These are phyloP conservation scores for Knoxia roxburghii DNA, from an alignment of 257 asterid species.

Conservation along the genomic window DNA sequence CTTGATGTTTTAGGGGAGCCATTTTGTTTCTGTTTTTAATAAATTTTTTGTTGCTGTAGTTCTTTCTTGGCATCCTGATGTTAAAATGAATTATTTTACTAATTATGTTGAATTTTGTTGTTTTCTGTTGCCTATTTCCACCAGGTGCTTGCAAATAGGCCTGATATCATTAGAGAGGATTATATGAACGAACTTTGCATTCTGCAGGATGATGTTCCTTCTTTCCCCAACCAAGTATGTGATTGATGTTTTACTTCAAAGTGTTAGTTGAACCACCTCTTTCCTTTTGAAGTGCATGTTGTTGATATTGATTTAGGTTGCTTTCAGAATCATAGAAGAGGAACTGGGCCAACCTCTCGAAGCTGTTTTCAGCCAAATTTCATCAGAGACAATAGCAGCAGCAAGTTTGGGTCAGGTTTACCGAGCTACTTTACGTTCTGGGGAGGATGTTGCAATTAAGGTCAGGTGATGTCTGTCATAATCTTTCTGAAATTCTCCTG, in stretches of 20 bases:
- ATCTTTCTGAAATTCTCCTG: conserved; percentile 9
- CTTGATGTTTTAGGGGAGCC: no score
- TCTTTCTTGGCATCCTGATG: neutral
- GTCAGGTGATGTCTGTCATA: conserved; percentile 20
- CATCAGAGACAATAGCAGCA: conserved; percentile 94
- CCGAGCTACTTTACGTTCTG: conserved; percentile 93
- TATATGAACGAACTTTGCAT: conserved; percentile 99
- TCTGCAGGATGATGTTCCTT: conserved; percentile 99
- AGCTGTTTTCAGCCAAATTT: conserved; percentile 90
- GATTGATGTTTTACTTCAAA: conserved; percentile 19
- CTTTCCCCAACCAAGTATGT: conserved; percentile 91
- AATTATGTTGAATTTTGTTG: neutral
- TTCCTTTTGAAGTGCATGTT: conserved; percentile 31
- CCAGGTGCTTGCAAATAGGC: conserved; percentile 98
- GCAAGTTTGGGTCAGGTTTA: conserved; percentile 99
- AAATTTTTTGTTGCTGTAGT: neutral
- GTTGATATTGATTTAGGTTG: conserved; percentile 81
- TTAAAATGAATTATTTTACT: neutral
- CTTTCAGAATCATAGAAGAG: conserved; percentile 94
- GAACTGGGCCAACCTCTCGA: conserved; percentile 97
- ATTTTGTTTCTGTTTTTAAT: no score
- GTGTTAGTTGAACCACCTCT: no score
- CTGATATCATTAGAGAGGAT: conserved; percentile 98
- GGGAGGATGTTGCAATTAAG: conserved; percentile 99
- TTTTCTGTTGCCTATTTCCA: neutral